Evolutionary conservation across 495 filamentous ascomycete genomes (phyloP).

Genomic region (Aspergillus conjunctus): DNA sequence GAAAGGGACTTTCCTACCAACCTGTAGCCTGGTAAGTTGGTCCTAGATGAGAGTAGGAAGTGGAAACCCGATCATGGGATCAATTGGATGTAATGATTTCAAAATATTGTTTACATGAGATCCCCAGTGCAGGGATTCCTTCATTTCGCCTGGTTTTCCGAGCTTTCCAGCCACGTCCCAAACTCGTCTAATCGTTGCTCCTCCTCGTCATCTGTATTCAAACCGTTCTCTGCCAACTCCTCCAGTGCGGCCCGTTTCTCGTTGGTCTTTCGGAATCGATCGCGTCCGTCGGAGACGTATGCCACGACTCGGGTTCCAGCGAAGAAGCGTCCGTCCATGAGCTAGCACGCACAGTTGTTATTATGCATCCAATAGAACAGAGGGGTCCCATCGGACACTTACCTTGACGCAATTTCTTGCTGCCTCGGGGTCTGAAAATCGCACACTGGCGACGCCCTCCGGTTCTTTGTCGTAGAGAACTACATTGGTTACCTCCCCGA

Average conservation of each 20-base stretch:
- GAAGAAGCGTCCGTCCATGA: slow-evolving; percentile 84
- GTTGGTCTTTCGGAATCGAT: slow-evolving; percentile 73
- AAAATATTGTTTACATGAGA: no score
- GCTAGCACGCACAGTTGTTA: slow-evolving; percentile 31
- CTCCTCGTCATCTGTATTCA: slow-evolving; percentile 49
- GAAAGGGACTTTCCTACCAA: neutral
- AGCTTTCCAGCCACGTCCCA: slow-evolving; percentile 57
- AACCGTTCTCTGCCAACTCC: slow-evolving; percentile 46
- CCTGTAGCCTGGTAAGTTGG: neutral
- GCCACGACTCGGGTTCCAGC: slow-evolving; percentile 73
- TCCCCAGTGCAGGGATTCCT: neutral
- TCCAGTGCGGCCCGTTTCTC: slow-evolving; percentile 47
- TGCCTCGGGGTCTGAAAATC: slow-evolving; percentile 68
- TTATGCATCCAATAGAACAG: neutral
- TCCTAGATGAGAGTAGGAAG: neutral
- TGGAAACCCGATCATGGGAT: neutral
- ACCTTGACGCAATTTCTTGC: slow-evolving; percentile 73
- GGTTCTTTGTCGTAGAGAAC: slow-evolving; percentile 84
- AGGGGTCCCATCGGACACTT: slow-evolving; percentile 25
- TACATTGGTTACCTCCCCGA: slow-evolving; percentile 88
- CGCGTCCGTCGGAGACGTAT: slow-evolving; percentile 71
- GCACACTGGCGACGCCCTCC: slow-evolving; percentile 85
- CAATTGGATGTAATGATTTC: no score
- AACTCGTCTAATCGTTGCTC: slow-evolving; percentile 54
- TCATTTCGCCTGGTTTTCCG: slow-evolving; percentile 34